Evolutionary conservation across 768 basidiomycete species (phyloP), one percentile per base, ranked within the genome.

Genomic region (Pleurotus citrinopileatus): DNA sequence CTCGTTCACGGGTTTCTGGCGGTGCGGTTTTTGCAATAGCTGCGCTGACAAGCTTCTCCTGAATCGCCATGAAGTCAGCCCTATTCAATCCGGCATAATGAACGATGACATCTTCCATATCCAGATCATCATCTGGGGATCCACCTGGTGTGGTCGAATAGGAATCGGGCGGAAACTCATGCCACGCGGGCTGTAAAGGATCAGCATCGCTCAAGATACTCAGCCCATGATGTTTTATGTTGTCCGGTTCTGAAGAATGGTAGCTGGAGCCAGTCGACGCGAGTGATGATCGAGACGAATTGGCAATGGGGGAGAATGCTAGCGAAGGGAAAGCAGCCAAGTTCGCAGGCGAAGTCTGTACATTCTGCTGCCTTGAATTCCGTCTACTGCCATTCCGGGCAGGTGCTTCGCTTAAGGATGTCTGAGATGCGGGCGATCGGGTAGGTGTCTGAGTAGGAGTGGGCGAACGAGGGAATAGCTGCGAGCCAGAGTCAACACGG

Each of bases 201-300:
- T 81, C 81, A 7, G 72, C 65, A 48, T 81, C 79, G 29, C 67
- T 74, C 29, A 91, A 83, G 20, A 89, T 60, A 42, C 73, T 77
- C 50, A 80, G 66, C 45, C 77, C 65, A 42, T 74, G 74, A 57
- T 86, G 82, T 54, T 79, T 79, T 59, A 70, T 72, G 55, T 26
- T 51, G 25, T 84, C 82, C 19, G 71, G 83, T 53, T 90, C 87
- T 79, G 79, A 84, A 3, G 90, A 90, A 64, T 92, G 90, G 66
- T 89, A 93, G 67, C 91, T 93, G 2, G 91, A 94, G 13, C 91
- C 89, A 29, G 76, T 78, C 8, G 90, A 91, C 55, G 85, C 88
- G 19, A 93, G 70, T 4, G 91, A 93, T 12, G 89, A 88, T 25
- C 84, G 79, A 25, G 91, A 92, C 5, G 88, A 87, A 57, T 85